These are phyloP conservation scores for Saururus chinensis DNA, from an alignment of 164 flowering plant species.

Conservation along the genomic window DNA sequence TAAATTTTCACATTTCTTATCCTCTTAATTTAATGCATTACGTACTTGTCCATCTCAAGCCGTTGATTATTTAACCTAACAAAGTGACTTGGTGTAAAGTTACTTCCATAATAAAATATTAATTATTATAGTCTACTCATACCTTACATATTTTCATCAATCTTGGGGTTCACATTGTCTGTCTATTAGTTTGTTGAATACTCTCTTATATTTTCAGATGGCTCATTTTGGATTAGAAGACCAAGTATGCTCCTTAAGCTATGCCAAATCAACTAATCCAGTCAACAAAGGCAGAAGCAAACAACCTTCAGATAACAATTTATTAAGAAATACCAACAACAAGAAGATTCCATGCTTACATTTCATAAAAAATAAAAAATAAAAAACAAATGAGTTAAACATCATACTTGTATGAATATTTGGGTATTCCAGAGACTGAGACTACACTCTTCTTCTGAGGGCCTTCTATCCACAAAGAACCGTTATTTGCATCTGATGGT, in stretches of 20 bases:
- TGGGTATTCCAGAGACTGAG: constrained; percentile 80
- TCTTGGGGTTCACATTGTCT: background rate
- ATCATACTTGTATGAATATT: constrained; percentile 85
- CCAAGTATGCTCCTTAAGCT: background rate
- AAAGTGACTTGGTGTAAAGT: no score
- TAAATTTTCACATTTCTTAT: no score
- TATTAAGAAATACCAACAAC: background rate
- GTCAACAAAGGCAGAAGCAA: no score
- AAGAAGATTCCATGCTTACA: background rate
- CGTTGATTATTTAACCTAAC: no score
- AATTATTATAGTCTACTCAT: no score
- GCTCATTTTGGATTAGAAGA: background rate
- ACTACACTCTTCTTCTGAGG: constrained; percentile 49
- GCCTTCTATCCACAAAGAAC: constrained; percentile 65
- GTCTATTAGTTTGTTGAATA: background rate
- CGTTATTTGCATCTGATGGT: constrained; percentile 29
- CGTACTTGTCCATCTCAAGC: no score
- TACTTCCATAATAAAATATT: background rate
- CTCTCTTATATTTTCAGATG: background rate
- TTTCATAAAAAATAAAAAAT: no score
- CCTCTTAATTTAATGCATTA: no score
- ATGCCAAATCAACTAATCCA: background rate
- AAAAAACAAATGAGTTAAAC: constrained; percentile 2
- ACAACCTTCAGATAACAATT: background rate
- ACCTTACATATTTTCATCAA: background rate